phyloP scores from a whole-genome alignment of 306 rosid species.

The Inga laurina region DNA sequence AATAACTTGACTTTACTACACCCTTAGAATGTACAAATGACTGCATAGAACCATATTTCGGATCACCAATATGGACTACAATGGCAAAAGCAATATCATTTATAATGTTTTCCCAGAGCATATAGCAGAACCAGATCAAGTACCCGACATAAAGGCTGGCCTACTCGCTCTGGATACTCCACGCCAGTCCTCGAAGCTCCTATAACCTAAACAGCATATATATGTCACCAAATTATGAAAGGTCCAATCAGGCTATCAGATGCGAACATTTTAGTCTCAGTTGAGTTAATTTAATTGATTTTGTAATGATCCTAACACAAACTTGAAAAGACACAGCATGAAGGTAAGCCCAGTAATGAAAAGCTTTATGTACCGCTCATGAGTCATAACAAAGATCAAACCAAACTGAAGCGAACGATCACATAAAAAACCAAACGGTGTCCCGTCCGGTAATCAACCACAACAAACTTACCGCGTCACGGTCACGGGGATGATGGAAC shows the following conservation, averaged over 20 bases:
- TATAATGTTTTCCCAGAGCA: slow-evolving; percentile 9
- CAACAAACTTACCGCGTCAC: slow-evolving; percentile 57
- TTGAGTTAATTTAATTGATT: background rate
- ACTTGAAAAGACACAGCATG: slow-evolving; percentile 18
- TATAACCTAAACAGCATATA: slow-evolving; percentile 53
- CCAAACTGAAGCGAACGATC: slow-evolving; percentile 39
- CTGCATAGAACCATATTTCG: slow-evolving; percentile 9
- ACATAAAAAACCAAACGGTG: slow-evolving; percentile 27
- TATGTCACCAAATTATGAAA: slow-evolving; percentile 32
- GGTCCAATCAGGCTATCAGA: slow-evolving; percentile 24
- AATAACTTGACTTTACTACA: slow-evolving; percentile 22
- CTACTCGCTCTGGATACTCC: slow-evolving; percentile 84
- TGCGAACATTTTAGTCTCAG: slow-evolving; percentile 30
- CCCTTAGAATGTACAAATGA: slow-evolving; percentile 14
- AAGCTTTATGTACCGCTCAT: slow-evolving; percentile 24
- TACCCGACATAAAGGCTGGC: slow-evolving; percentile 98
- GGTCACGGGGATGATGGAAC: slow-evolving; percentile 93
- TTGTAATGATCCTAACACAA: background rate
- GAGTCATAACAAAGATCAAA: slow-evolving; percentile 43
- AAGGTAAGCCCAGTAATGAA: slow-evolving; percentile 21
- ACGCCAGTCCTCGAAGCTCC: slow-evolving; percentile 69
- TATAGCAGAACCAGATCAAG: slow-evolving; percentile 40
- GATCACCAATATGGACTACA: slow-evolving; percentile 17
- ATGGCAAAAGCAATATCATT: slow-evolving; percentile 29
- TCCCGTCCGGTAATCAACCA: slow-evolving; percentile 27